Conservation (phyloP, 2,329 filamentous ascomycete species). For the Hypomyces perniciosus region DNA sequence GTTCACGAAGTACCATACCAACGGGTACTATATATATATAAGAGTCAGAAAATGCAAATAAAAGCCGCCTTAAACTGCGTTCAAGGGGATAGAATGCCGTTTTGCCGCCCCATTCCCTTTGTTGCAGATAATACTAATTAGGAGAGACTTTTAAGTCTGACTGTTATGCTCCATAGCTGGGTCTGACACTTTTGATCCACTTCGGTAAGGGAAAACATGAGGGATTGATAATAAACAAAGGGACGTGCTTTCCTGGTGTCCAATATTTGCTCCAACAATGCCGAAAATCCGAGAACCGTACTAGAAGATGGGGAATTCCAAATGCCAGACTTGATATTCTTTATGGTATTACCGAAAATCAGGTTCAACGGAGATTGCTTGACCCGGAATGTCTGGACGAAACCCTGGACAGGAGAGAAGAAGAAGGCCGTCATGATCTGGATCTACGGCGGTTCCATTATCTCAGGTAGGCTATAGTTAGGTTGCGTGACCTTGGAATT, state of each 20-base stretch:
- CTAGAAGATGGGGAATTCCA: neutral
- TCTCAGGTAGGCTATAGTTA: neutral
- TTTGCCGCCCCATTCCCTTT: no score
- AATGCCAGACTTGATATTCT: neutral
- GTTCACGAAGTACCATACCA: no score
- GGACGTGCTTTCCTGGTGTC: neutral
- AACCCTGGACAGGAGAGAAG: constrained; percentile 23
- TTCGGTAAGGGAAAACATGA: neutral
- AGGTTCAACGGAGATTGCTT: neutral
- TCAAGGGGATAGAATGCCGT: no score
- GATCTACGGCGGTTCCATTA: constrained; percentile 27
- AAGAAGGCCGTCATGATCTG: constrained; percentile 33
- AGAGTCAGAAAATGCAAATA: no score
- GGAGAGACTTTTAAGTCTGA: no score
- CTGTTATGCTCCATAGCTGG: no score
- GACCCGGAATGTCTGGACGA: constrained; percentile 31
- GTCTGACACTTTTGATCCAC: no score
- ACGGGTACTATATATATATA: no score
- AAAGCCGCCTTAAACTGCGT: no score
- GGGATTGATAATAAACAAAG: neutral
- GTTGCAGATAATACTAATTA: no score
- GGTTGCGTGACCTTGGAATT: no score
- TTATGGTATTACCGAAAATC: neutral
- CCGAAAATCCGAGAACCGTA: neutral
- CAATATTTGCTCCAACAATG: neutral